A percentile compares a stretch with the other conserved stretches of the same genome.
These are phyloP conservation scores for Penicillium sp. DNA, from an alignment of 2,329 filamentous ascomycete genomes.

Conservation along the genomic window DNA sequence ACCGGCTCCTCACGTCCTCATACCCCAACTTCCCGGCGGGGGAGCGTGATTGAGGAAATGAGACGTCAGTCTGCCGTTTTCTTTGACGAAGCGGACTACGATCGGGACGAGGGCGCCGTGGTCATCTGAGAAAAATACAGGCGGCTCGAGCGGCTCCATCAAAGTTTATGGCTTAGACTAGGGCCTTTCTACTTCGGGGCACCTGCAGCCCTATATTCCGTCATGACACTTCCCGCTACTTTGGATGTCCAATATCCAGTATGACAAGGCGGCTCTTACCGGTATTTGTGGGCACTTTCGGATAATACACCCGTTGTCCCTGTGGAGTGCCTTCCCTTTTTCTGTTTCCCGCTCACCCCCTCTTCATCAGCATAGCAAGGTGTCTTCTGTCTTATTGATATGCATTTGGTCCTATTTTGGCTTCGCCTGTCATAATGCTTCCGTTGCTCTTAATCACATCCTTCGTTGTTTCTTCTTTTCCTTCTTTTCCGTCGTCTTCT, in stretches of 20 bases:
- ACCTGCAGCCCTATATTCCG: constrained; percentile 16
- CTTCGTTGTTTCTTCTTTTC: neutral
- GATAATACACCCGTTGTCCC: neutral
- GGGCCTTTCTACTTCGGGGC: constrained; percentile 12
- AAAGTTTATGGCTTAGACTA: constrained; percentile 11
- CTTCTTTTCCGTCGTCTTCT: neutral
- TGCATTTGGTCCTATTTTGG: neutral
- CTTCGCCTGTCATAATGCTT: neutral
- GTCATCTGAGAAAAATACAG: constrained; percentile 17
- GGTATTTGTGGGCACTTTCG: constrained; percentile 5
- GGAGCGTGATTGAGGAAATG: constrained; percentile 44
- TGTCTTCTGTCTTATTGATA: constrained; percentile 1
- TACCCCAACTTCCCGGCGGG: constrained; percentile 21
- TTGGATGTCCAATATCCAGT: constrained; percentile 8
- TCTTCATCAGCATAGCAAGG: constrained; percentile 9
- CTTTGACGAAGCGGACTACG: constrained; percentile 43
- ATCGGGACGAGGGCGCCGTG: constrained; percentile 26
- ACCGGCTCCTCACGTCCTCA: constrained; percentile 21
- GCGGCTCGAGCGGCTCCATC: constrained; percentile 15
- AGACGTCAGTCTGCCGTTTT: constrained; percentile 48
- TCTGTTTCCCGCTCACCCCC: neutral
- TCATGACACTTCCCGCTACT: constrained; percentile 11
- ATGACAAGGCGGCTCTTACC: constrained; percentile 20
- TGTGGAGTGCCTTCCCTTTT: neutral
- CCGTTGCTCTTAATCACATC: neutral